Evolutionary conservation across 805 yeast genomes (phyloP).

Genomic region (Pichia sporocuriosa): DNA sequence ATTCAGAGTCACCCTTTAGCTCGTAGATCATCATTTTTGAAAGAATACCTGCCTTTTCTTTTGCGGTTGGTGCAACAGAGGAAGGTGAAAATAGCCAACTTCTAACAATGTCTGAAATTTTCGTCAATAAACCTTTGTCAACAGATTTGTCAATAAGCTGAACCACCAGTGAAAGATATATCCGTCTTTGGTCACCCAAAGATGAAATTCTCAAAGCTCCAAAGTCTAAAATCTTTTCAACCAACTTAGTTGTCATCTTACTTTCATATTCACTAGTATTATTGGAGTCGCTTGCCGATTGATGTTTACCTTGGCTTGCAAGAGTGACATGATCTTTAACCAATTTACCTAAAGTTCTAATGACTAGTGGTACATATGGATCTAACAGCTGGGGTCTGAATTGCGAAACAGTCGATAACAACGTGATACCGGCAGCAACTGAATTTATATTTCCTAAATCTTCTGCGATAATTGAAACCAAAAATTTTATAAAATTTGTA

Average conservation of each 20-base stretch:
- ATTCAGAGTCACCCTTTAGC: conserved; percentile 72
- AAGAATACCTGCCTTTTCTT: conserved; percentile 91
- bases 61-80: conserved; percentile 77
- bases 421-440: conserved; percentile 80
- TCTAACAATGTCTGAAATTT: conserved; percentile 71
- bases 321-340: conserved; percentile 79
- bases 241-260: conserved; percentile 65
- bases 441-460: conserved; percentile 67
- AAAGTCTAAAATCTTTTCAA: conserved; percentile 70
- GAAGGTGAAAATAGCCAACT: conserved; percentile 87
- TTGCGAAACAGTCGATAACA: conserved; percentile 73
- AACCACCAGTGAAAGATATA: conserved; percentile 78
- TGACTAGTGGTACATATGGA: conserved; percentile 63
- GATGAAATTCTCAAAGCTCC: conserved; percentile 75
- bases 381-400: conserved; percentile 71
- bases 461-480: conserved; percentile 68
- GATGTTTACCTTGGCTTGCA: conserved; percentile 40
- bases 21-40: conserved; percentile 93
- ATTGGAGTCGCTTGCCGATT: conserved; percentile 16
- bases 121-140: conserved; percentile 66
- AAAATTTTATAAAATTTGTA: conserved; percentile 43
- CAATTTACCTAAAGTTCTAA: conserved; percentile 83
- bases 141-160: conserved; percentile 84
- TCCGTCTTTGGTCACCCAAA: conserved; percentile 90
- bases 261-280: conserved; percentile 57